Evolutionary conservation across 805 yeast species (phyloP).

Genomic region (Cyberlindnera mycetangii): DNA sequence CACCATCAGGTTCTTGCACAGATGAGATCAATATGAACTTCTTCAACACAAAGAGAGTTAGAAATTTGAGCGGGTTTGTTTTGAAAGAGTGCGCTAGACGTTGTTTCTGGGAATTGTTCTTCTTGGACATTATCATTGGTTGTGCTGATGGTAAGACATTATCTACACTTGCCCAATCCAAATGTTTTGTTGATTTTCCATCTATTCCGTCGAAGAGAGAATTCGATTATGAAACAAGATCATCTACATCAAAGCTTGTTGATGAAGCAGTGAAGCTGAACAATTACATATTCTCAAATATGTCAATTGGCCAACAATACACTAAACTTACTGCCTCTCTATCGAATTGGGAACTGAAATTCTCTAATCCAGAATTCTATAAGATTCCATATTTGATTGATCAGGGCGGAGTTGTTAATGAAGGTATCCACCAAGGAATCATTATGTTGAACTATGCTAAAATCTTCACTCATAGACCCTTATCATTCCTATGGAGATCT

Average conservation of each 20-base stretch:
- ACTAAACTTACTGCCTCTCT: slow-evolving; percentile 43
- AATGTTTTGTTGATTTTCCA: slow-evolving; percentile 40
- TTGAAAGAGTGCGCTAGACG: slow-evolving; percentile 37
- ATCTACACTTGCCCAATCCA: slow-evolving; percentile 36
- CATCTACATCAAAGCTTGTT: slow-evolving; percentile 45
- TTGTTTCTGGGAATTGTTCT: slow-evolving; percentile 50
- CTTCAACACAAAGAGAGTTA: slow-evolving; percentile 22
- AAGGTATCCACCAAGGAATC: slow-evolving; percentile 51
- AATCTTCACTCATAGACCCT: slow-evolving; percentile 53
- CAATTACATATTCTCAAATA: slow-evolving; percentile 40
- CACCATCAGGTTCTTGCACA: slow-evolving; percentile 14
- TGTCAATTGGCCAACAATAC: slow-evolving; percentile 36
- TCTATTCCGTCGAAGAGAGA: slow-evolving; percentile 30
- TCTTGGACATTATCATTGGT: slow-evolving; percentile 50
- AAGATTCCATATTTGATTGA: slow-evolving; percentile 42
- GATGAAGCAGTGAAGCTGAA: slow-evolving; percentile 48
- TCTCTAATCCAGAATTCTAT: slow-evolving; percentile 42
- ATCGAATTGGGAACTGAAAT: slow-evolving; percentile 48
- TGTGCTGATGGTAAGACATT: slow-evolving; percentile 49
- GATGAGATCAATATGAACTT: slow-evolving; percentile 27
- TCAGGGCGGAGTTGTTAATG: slow-evolving; percentile 44
- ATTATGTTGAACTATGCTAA: slow-evolving; percentile 48
- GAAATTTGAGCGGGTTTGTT: slow-evolving; percentile 17
- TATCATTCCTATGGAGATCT: slow-evolving; percentile 50
- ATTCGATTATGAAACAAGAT: slow-evolving; percentile 47